These are phyloP conservation scores for Stagonosporopsis tanaceti DNA, from an alignment of 2,329 filamentous ascomycete species.

Conservation along the genomic window DNA sequence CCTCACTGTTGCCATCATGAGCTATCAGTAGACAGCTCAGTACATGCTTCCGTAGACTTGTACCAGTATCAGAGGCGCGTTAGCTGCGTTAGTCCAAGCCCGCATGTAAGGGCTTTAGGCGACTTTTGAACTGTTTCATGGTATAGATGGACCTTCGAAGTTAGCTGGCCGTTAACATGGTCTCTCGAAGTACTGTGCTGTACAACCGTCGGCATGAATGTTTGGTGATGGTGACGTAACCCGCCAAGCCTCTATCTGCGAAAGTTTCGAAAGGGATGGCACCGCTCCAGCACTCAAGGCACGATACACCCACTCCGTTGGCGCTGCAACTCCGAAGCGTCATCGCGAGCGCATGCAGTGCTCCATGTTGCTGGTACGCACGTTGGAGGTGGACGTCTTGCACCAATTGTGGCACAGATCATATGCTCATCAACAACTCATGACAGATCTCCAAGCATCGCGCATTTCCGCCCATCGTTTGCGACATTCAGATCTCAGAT, in stretches of 20 bases:
- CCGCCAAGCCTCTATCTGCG: background rate
- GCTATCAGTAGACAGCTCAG: background rate
- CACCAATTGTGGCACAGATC: background rate
- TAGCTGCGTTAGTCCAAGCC: background rate
- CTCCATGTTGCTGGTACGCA: background rate
- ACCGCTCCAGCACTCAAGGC: background rate
- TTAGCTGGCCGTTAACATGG: background rate
- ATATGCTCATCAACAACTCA: background rate
- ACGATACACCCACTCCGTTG: background rate
- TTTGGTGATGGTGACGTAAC: background rate
- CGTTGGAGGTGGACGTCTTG: background rate
- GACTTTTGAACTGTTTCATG: background rate
- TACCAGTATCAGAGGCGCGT: background rate
- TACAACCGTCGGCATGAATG: too few species aligned
- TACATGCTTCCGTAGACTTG: background rate
- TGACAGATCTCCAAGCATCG: slow-evolving; percentile 9
- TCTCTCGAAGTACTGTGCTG: too few species aligned
- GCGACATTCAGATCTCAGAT: slow-evolving; percentile 13
- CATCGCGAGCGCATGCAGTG: background rate
- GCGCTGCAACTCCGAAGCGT: background rate
- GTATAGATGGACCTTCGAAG: background rate
- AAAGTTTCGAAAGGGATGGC: background rate
- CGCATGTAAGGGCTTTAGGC: background rate
- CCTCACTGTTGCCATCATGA: background rate
- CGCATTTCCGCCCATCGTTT: slow-evolving; percentile 15